Base-by-base conservation (phyloP, 2,329 filamentous ascomycete species). In the Botrytis cinerea region DNA sequence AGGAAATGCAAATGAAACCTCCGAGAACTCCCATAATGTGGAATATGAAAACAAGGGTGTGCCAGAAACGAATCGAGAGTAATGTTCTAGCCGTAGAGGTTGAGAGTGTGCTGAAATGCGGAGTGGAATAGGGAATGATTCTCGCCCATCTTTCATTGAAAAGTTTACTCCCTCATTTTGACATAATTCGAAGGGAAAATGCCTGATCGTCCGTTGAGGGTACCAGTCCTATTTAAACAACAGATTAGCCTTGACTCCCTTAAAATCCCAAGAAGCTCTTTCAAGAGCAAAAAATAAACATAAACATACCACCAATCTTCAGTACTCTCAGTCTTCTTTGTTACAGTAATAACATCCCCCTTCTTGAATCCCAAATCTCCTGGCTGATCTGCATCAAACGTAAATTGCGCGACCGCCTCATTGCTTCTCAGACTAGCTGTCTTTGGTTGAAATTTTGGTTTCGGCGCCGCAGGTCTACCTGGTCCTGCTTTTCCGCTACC, bases 331-430 rank as follows among this genome's bases (percentile, higher is more conserved):
- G 95, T 98, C 83, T 93, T 92, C 86, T 99, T 98, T 73, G 97
- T 82, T 73, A 99, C 94, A 1, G 94, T 98, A 77, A 99, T 98
- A 73, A 98, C 83, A 45, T 99, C 96, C 32, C 96, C 96, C 86
- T 99, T 99, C 85, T 97, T 97, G 84, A 99, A 99, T 0, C 92
- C 93, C 73, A 98, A 82, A 81, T 99, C 95, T 7, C 95, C 95
- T 0, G 94, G 90, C 82, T 98, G 95, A 79, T 97, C 95, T 0
- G 94, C 91, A 76, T 98, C 95, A 81, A 99, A 99, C 2, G 93
- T 97, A 83, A 93, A 98, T 75, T 98, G 86, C 3, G 96, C 96
- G 32, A 98, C 87, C 0, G 94, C 96, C 83, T 98, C 93, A 78
- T 98, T 94, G 77, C 88, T 87, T 81, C 87, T 88, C 74, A 90